Conservation (phyloP, 495 filamentous ascomycete genomes). For the Parmelia sp. region DNA sequence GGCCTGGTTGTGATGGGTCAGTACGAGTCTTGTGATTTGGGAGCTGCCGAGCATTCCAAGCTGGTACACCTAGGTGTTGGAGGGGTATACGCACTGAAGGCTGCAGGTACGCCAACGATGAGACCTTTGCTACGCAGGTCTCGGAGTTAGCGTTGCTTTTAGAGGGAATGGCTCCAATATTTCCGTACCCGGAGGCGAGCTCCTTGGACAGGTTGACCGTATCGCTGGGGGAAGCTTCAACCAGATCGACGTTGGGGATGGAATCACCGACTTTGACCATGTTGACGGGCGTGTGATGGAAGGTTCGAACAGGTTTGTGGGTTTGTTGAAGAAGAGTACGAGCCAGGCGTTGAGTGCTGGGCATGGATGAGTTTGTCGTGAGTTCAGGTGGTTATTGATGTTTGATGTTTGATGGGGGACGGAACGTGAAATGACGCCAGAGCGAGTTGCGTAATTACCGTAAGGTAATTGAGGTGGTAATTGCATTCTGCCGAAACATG, state of each 20-base stretch:
- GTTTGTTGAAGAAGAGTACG: constrained; percentile 6
- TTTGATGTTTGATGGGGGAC: no score
- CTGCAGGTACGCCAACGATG: constrained; percentile 86
- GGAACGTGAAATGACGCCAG: background rate
- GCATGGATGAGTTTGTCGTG: constrained; percentile 6
- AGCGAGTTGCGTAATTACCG: no score
- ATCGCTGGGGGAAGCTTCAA: constrained; percentile 62
- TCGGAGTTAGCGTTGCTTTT: no score
- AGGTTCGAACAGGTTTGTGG: constrained; percentile 5
- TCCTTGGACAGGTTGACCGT: constrained; percentile 79
- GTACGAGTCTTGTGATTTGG: background rate
- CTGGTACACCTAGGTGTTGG: constrained; percentile 15
- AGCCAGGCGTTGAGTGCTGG: constrained; percentile 10
- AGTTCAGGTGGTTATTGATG: no score
- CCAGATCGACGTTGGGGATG: constrained; percentile 57
- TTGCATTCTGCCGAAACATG: background rate
- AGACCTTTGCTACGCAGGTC: constrained; percentile 70
- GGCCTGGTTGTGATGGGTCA: constrained; percentile 37
- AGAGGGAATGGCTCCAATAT: no score
- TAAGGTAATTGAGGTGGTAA: no score
- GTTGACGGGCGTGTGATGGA: constrained; percentile 32
- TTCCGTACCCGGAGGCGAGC: constrained; percentile 53
- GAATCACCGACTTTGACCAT: constrained; percentile 55
- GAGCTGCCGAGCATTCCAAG: no score
- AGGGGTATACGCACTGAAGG: constrained; percentile 58